phyloP scores from a whole-genome alignment of 2,329 filamentous ascomycete species.

The Penicillium sp. region DNA sequence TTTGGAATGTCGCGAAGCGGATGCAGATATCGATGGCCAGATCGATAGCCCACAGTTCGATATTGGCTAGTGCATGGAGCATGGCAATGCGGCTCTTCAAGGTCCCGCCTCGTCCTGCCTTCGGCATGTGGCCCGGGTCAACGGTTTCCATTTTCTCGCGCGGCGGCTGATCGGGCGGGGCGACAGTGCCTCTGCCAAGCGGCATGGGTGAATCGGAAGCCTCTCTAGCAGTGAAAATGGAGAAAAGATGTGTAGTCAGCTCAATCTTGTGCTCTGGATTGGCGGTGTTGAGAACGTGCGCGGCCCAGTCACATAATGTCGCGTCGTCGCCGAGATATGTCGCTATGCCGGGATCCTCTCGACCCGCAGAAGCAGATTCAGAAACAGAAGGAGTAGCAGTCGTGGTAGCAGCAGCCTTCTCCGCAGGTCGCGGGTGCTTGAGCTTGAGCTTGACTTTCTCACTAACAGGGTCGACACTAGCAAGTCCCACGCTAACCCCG shows the following conservation, averaged over 20 bases:
- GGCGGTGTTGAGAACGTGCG: slow-evolving; percentile 47
- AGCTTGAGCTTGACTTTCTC: slow-evolving; percentile 50
- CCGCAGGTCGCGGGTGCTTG: slow-evolving; percentile 35
- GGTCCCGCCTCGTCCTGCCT: slow-evolving; percentile 44
- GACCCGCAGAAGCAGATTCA: slow-evolving; percentile 7
- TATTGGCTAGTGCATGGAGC: slow-evolving; percentile 51
- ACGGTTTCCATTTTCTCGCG: slow-evolving; percentile 44
- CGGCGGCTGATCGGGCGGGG: slow-evolving; percentile 44
- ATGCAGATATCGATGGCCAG: slow-evolving; percentile 51
- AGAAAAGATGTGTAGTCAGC: slow-evolving; percentile 47
- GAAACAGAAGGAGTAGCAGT: slow-evolving; percentile 8
- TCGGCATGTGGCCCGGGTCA: slow-evolving; percentile 44
- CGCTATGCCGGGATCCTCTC: slow-evolving; percentile 16
- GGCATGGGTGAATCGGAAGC: slow-evolving; percentile 42
- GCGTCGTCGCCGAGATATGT: slow-evolving; percentile 43
- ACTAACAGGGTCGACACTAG: slow-evolving; percentile 45
- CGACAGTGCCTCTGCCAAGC: slow-evolving; percentile 41
- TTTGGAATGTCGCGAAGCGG: slow-evolving; percentile 48
- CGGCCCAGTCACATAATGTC: slow-evolving; percentile 51
- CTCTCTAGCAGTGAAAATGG: slow-evolving; percentile 43
- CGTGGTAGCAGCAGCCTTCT: background rate
- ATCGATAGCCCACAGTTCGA: slow-evolving; percentile 52
- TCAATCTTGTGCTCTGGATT: slow-evolving; percentile 51
- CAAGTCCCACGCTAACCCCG: slow-evolving; percentile 28
- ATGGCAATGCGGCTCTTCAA: slow-evolving; percentile 49